These are phyloP conservation scores for Andrographis paniculata DNA, from an alignment of 305 asterid species.

Conservation along the genomic window DNA sequence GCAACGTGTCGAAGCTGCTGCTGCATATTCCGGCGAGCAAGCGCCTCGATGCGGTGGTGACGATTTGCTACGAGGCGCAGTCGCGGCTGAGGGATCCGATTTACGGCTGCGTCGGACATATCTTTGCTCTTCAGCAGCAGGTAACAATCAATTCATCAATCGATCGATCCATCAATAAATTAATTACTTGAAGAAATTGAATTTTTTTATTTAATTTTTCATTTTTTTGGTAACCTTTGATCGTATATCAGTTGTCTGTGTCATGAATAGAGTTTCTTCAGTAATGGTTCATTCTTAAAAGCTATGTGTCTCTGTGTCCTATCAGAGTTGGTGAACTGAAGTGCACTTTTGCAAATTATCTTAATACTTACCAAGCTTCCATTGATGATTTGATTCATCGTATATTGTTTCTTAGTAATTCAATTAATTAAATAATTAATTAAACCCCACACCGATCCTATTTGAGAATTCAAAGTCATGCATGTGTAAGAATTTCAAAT, in stretches of 20 bases:
- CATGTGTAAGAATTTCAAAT: neutral
- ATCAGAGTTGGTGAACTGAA: constrained; percentile 41
- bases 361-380: constrained; percentile 14
- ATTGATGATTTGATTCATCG: no score
- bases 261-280: neutral
- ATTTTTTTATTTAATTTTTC: no score
- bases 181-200: no score
- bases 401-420: no score
- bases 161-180: no score
- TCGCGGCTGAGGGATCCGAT: constrained; percentile 82
- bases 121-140: constrained; percentile 86
- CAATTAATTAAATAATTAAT: no score
- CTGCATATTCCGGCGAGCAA: constrained; percentile 59
- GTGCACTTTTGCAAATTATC: neutral
- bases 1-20: constrained; percentile 83
- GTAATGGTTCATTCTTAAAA: constrained; percentile 17
- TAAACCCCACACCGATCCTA: no score
- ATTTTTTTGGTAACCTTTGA: no score
- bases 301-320: constrained; percentile 16
- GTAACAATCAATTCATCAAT: constrained; percentile 16
- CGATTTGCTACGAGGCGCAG: constrained; percentile 82
- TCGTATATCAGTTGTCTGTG: neutral
- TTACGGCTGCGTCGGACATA: constrained; percentile 77
- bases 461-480: no score
- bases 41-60: constrained; percentile 76